These are phyloP conservation scores for Suillus subalutaceus DNA, from an alignment of 768 basidiomycete genomes.

Conservation along the genomic window DNA sequence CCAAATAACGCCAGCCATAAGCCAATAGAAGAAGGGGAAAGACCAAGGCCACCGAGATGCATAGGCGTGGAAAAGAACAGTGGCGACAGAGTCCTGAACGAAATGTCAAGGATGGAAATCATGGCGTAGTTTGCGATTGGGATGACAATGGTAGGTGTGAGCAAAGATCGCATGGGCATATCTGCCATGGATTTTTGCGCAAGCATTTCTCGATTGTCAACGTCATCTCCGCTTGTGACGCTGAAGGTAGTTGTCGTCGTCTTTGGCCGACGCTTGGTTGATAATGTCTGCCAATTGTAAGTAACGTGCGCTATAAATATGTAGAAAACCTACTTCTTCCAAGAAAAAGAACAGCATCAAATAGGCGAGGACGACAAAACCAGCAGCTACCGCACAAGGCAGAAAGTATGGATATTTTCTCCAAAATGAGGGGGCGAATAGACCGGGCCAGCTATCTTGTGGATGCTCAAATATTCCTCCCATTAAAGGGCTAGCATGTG, in stretches of 20 bases:
- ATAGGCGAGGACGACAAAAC: slow-evolving; percentile 50
- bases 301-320: background rate
- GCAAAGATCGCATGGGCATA: slow-evolving; percentile 44
- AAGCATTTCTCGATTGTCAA: slow-evolving; percentile 10
- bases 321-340: slow-evolving; percentile 46
- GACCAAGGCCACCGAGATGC: slow-evolving; percentile 28
- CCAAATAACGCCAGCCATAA: slow-evolving; percentile 27
- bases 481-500: slow-evolving; percentile 46
- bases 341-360: slow-evolving; percentile 48
- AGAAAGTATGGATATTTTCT: slow-evolving; percentile 62
- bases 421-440: slow-evolving; percentile 53
- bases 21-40: slow-evolving; percentile 31
- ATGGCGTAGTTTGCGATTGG: slow-evolving; percentile 34
- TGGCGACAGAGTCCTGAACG: slow-evolving; percentile 28
- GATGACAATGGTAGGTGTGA: slow-evolving; percentile 26
- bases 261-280: background rate
- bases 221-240: background rate
- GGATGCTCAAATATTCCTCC: slow-evolving; percentile 59
- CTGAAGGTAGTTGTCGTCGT: background rate
- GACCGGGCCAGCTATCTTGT: slow-evolving; percentile 49
- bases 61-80: slow-evolving; percentile 32
- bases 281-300: background rate
- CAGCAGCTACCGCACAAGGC: slow-evolving; percentile 62
- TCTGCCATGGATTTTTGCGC: slow-evolving; percentile 16
- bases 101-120: slow-evolving; percentile 32